phyloP scores from a whole-genome alignment of 2,329 filamentous ascomycete species.

The Aspergillus pseudoterreus region DNA sequence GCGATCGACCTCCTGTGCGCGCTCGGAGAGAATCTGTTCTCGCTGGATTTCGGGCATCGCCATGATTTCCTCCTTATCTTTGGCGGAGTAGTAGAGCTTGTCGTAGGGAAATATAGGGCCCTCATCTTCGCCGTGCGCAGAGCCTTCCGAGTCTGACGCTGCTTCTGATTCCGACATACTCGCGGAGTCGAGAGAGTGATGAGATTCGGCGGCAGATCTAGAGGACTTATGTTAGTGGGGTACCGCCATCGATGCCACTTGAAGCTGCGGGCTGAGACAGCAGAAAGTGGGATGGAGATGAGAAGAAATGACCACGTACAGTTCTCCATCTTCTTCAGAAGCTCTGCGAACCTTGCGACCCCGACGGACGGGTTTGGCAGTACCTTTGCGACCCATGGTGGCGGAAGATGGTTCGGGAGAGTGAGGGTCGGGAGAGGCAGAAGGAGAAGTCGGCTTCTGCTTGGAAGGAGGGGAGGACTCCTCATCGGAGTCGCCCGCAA shows the following conservation, averaged over 20 bases:
- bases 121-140: conserved; percentile 43
- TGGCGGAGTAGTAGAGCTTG: conserved; percentile 71
- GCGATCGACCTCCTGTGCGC: conserved; percentile 75
- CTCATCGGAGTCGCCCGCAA: conserved; percentile 67
- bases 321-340: conserved; percentile 78
- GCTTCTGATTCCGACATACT: conserved; percentile 89
- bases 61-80: conserved; percentile 76
- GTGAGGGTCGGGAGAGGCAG: conserved; percentile 48
- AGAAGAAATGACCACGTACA: conserved; percentile 57
- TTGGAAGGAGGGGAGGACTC: conserved; percentile 53
- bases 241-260: background rate
- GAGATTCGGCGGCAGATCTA: conserved; percentile 67
- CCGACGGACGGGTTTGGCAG: conserved; percentile 34
- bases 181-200: conserved; percentile 72
- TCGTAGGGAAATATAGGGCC: conserved; percentile 73
- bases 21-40: conserved; percentile 84
- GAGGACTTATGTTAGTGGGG: conserved; percentile 10
- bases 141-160: conserved; percentile 67
- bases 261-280: background rate
- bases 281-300: conserved; percentile 1
- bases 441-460: conserved; percentile 54
- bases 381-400: conserved; percentile 48
- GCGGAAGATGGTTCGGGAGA: conserved; percentile 41
- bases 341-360: conserved; percentile 49
- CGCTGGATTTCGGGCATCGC: conserved; percentile 84